Conservation (phyloP, 495 filamentous ascomycete species). For the Hapsidospora chrysogenum region DNA sequence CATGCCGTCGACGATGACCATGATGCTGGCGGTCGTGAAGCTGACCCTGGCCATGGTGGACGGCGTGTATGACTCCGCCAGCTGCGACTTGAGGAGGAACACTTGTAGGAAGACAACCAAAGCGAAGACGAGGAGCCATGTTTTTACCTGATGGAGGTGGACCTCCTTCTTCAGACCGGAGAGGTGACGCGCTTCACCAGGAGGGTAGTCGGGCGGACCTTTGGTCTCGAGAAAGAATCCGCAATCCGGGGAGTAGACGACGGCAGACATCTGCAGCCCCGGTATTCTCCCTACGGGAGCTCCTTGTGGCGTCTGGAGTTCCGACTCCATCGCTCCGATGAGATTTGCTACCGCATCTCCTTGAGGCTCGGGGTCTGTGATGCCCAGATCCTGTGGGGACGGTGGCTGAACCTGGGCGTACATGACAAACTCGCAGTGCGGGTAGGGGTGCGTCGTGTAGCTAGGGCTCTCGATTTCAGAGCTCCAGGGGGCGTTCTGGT, state of each 20-base stretch:
- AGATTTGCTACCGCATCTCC: slow-evolving; percentile 18
- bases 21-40: slow-evolving; percentile 69
- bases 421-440: slow-evolving; percentile 76
- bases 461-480: slow-evolving; percentile 40
- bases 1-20: slow-evolving; percentile 73
- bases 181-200: slow-evolving; percentile 49
- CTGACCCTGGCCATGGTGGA: slow-evolving; percentile 84
- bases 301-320: slow-evolving; percentile 73
- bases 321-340: slow-evolving; percentile 59
- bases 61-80: slow-evolving; percentile 86
- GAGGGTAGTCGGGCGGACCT: slow-evolving; percentile 54
- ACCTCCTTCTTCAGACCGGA: slow-evolving; percentile 65
- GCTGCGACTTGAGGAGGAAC: slow-evolving; percentile 59
- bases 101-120: slow-evolving; percentile 52
- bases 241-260: slow-evolving; percentile 89
- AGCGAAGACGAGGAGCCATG: slow-evolving; percentile 50
- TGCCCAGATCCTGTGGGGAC: slow-evolving; percentile 22
- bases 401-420: slow-evolving; percentile 69
- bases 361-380: slow-evolving; percentile 9
- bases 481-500: slow-evolving; percentile 37
- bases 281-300: slow-evolving; percentile 53
- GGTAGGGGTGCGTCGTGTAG: slow-evolving; percentile 39
- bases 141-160: slow-evolving; percentile 46
- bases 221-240: slow-evolving; percentile 82
- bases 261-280: slow-evolving; percentile 59